Conservation (phyloP, 73 alveolate species). For the Tetrahymena elliotti region DNA sequence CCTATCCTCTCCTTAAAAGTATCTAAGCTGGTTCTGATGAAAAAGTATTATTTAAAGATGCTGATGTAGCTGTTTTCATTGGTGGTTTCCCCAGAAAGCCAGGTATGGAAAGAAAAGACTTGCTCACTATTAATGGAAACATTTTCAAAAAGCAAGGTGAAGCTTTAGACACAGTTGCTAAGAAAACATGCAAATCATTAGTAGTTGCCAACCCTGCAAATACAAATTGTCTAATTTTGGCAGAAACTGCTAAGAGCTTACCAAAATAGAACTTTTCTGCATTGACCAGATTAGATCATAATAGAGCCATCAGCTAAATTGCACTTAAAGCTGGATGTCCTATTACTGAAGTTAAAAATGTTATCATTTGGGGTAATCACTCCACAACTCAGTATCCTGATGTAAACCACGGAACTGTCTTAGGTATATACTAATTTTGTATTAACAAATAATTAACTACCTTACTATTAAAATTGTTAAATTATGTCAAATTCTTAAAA, state of each 20-base stretch:
- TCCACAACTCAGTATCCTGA: slow-evolving; percentile 64
- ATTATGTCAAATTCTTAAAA: background rate
- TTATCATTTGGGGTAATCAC: slow-evolving; percentile 86
- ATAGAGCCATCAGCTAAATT: slow-evolving; percentile 62
- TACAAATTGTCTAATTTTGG: slow-evolving; percentile 71
- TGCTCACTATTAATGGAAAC: slow-evolving; percentile 64
- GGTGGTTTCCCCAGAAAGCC: slow-evolving; percentile 88
- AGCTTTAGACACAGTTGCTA: slow-evolving; percentile 70
- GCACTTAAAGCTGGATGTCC: slow-evolving; percentile 38
- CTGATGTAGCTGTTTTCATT: slow-evolving; percentile 72
- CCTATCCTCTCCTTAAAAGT: slow-evolving; percentile 55
- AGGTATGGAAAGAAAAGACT: slow-evolving; percentile 89
- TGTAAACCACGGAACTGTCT: slow-evolving; percentile 35
- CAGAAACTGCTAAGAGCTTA: slow-evolving; percentile 59
- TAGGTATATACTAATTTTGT: background rate
- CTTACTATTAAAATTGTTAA: background rate
- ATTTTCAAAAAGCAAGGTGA: slow-evolving; percentile 79
- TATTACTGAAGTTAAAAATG: slow-evolving; percentile 43
- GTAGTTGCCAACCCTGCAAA: slow-evolving; percentile 91
- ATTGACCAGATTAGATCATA: slow-evolving; percentile 80
- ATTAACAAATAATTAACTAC: background rate
- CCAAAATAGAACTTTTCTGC: slow-evolving; percentile 74
- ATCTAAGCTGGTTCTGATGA: slow-evolving; percentile 71
- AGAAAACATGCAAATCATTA: slow-evolving; percentile 65
- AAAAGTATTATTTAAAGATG: slow-evolving; percentile 67